Base-by-base conservation (phyloP, 2,329 filamentous ascomycete species). In the Sarocladium strictum region DNA sequence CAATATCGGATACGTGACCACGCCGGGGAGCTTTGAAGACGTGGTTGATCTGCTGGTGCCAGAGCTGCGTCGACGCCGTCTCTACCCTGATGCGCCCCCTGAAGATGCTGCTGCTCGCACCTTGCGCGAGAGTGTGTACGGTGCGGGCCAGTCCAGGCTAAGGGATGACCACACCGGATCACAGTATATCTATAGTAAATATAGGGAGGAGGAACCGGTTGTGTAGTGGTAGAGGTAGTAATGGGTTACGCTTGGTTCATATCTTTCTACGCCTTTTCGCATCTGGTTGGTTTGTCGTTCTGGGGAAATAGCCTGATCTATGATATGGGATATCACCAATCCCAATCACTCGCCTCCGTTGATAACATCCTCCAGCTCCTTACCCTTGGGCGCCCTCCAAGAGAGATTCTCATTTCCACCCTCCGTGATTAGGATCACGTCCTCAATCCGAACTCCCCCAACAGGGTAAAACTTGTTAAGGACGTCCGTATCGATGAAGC, bases 401-500 rank as follows among this genome's bases (percentile, higher is more conserved):
- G 91, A 95, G 66, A 97, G 65, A 65, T 96, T 95, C 70, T 97
- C 91, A 63, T 84, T 84, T 0, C 92, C 91, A 23, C 81, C 75
- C 57, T 86, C 77, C 1, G 87, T 94, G 49, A 97, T 84, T 21
- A 94, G 76, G 37, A 97, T 80, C 67, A 93, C 89, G 65, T 97
- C 91, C 72, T 99, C 94, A 58, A 97, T 95, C 47, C 94, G 81
- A 24, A 96, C 90, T 32, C 94, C 94, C 15, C 93, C 94, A 1
- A 97, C 86, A 24, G 72, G 74, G 75, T 89, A 93, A 67, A 87
- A 93, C 58, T 73, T 74, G 57, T 85, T 82, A 50, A 94, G 70
- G 4, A 86, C 78, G 4, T 76, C 74, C 60, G 74, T 72, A 68
- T 92, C 79, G 63, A 94, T 85, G 62, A 81, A 88, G 56, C 77